Conservation (phyloP, 176 grass and related monocot species). For the Dendrocalamus sinicus region DNA sequence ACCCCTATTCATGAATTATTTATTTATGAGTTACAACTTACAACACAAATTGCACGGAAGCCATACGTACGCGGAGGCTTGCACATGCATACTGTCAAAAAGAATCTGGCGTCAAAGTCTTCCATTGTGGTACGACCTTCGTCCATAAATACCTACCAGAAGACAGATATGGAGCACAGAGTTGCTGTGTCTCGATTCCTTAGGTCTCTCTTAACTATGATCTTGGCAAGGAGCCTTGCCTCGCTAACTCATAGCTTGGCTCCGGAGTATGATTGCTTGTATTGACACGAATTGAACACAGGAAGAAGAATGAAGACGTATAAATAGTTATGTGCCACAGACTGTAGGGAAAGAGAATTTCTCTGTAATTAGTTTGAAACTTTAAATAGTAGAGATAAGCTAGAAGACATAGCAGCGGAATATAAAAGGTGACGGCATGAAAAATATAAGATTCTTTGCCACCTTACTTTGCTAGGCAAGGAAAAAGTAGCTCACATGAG, state of each 20-base stretch:
- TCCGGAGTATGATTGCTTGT: slow-evolving; percentile 48
- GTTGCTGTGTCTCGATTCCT: not conserved
- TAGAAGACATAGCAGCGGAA: not conserved
- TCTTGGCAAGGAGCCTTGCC: slow-evolving; percentile 67
- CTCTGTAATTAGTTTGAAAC: not conserved
- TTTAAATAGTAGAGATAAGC: not conserved
- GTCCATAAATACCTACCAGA: not conserved
- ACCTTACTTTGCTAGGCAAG: not conserved
- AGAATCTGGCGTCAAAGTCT: slow-evolving; percentile 19
- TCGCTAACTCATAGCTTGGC: slow-evolving; percentile 66
- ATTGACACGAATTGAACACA: slow-evolving; percentile 65
- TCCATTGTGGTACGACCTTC: slow-evolving; percentile 1
- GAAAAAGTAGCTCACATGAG: not conserved
- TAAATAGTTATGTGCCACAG: slow-evolving; percentile 97
- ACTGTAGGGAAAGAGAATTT: slow-evolving; percentile 56
- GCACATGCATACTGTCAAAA: slow-evolving; percentile 4
- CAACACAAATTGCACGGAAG: not conserved
- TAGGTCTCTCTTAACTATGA: slow-evolving; percentile 52
- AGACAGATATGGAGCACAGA: not conserved
- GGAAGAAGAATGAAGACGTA: slow-evolving; percentile 94
- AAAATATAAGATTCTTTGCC: not conserved
- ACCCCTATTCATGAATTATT: not conserved
- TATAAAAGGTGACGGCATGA: not conserved
- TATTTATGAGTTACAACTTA: not conserved
- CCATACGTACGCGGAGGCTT: slow-evolving; percentile 11